phyloP scores from a whole-genome alignment of 371 early-diverging fungal genomes.

The Thermomucor indicae-seudaticae region DNA sequence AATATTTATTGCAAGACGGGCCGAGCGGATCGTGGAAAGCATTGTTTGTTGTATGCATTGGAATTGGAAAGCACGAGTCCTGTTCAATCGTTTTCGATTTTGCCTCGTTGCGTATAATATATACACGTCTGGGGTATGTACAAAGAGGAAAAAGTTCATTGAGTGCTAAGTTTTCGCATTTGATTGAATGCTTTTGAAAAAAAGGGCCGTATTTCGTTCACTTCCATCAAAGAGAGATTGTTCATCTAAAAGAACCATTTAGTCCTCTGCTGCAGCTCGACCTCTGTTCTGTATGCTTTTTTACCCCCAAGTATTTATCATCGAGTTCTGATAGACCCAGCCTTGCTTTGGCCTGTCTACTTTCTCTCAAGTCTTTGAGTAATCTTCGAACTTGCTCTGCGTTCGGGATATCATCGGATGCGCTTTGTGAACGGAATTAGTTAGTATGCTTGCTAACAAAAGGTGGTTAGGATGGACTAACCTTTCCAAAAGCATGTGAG shows the following conservation, averaged over 20 bases:
- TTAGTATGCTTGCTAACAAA: no score
- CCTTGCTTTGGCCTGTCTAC: slow-evolving; percentile 78
- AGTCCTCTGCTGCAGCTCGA: neutral
- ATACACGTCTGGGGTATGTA: neutral
- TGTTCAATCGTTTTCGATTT: slow-evolving; percentile 53
- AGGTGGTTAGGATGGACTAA: slow-evolving; percentile 25
- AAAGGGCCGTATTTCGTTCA: slow-evolving; percentile 87
- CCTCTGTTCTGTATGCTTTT: neutral
- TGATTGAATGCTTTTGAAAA: slow-evolving; percentile 76
- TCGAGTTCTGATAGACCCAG: slow-evolving; percentile 65
- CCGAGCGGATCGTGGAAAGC: slow-evolving; percentile 54
- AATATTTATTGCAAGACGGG: slow-evolving; percentile 51
- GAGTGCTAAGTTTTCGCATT: slow-evolving; percentile 39
- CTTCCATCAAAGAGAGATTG: slow-evolving; percentile 78
- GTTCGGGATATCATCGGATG: slow-evolving; percentile 77
- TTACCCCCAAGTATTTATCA: slow-evolving; percentile 65
- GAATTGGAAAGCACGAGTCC: slow-evolving; percentile 67
- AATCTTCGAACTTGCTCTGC: slow-evolving; percentile 65
- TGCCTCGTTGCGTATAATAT: slow-evolving; percentile 32
- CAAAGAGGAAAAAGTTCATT: neutral
- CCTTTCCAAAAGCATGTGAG: slow-evolving; percentile 72
- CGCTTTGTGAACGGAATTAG: slow-evolving; percentile 36
- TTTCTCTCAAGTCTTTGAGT: slow-evolving; percentile 81
- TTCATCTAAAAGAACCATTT: slow-evolving; percentile 57
- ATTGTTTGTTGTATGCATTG: slow-evolving; percentile 67